Conservation (phyloP, 2,329 filamentous ascomycete species). For the Hymenoscyphus scutula region DNA sequence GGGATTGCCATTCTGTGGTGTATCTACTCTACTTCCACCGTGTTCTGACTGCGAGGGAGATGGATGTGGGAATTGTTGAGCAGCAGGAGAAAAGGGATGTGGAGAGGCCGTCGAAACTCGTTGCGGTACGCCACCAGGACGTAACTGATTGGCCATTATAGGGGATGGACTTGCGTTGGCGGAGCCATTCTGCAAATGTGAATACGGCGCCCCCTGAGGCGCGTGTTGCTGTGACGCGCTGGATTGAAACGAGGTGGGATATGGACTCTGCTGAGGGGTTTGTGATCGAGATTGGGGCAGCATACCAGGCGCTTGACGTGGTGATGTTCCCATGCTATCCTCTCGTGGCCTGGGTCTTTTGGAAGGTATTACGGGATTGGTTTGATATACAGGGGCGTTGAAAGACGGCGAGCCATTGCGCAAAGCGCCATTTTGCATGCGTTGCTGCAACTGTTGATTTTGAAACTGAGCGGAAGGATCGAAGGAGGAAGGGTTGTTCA, state of each 20-base stretch:
- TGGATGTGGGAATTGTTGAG: constrained; percentile 70
- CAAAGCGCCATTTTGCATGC: constrained; percentile 79
- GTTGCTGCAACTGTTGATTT: constrained; percentile 49
- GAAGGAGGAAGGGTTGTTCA: constrained; percentile 59
- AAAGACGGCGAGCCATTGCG: constrained; percentile 81
- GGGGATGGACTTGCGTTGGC: constrained; percentile 88
- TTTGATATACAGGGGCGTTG: constrained; percentile 76
- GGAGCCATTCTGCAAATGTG: constrained; percentile 79
- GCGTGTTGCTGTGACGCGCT: constrained; percentile 56
- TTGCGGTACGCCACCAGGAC: constrained; percentile 68
- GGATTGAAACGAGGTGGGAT: constrained; percentile 66
- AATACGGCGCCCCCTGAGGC: constrained; percentile 67
- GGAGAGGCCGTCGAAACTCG: constrained; percentile 89
- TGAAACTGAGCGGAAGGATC: constrained; percentile 48
- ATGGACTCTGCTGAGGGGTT: constrained; percentile 78
- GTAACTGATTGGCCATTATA: constrained; percentile 80
- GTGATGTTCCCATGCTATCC: constrained; percentile 81
- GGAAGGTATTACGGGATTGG: constrained; percentile 82
- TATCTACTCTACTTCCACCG: constrained; percentile 56
- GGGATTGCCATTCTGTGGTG: constrained; percentile 66
- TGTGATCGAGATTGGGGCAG: constrained; percentile 84
- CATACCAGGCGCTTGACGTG: constrained; percentile 70
- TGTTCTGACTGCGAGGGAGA: constrained; percentile 78
- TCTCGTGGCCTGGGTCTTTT: constrained; percentile 81
- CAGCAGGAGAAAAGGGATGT: constrained; percentile 80